Evolutionary conservation across 495 filamentous ascomycete genomes (phyloP).

Genomic region (Patellaria atrata): DNA sequence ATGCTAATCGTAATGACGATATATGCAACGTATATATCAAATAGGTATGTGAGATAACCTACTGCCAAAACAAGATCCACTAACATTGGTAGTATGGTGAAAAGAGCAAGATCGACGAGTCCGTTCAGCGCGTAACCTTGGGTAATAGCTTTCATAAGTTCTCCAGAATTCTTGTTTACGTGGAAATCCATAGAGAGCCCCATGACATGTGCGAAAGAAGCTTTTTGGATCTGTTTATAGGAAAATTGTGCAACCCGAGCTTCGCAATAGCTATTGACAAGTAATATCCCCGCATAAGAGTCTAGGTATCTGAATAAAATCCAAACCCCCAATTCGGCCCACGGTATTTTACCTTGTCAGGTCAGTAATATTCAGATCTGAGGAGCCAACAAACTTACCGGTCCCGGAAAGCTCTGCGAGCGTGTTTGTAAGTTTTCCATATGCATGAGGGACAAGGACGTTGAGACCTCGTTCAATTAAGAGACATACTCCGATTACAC

Average conservation of each 20-base stretch:
- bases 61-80: slow-evolving; percentile 57
- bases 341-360: slow-evolving; percentile 22
- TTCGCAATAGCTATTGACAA: slow-evolving; percentile 13
- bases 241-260: slow-evolving; percentile 43
- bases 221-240: slow-evolving; percentile 42
- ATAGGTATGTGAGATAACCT: slow-evolving; percentile 50
- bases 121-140: slow-evolving; percentile 49
- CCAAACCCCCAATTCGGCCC: slow-evolving; percentile 24
- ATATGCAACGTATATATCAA: slow-evolving; percentile 61
- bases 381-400: too few relatives aligned
- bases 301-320: slow-evolving; percentile 17
- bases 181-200: slow-evolving; percentile 68
- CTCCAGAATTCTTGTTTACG: slow-evolving; percentile 55
- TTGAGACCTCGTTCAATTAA: slow-evolving; percentile 21
- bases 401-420: slow-evolving; percentile 9
- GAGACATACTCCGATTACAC: slow-evolving; percentile 12
- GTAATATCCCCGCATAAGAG: too few relatives aligned
- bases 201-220: slow-evolving; percentile 64
- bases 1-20: slow-evolving; percentile 47
- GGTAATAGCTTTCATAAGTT: slow-evolving; percentile 51
- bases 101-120: slow-evolving; percentile 51
- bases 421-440: slow-evolving; percentile 27
- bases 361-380: too few relatives aligned
- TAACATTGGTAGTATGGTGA: slow-evolving; percentile 53
- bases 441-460: slow-evolving; percentile 22